Base-by-base conservation (phyloP, 2,329 filamentous ascomycete genomes). In the Pseudogymnoascus sp. region DNA sequence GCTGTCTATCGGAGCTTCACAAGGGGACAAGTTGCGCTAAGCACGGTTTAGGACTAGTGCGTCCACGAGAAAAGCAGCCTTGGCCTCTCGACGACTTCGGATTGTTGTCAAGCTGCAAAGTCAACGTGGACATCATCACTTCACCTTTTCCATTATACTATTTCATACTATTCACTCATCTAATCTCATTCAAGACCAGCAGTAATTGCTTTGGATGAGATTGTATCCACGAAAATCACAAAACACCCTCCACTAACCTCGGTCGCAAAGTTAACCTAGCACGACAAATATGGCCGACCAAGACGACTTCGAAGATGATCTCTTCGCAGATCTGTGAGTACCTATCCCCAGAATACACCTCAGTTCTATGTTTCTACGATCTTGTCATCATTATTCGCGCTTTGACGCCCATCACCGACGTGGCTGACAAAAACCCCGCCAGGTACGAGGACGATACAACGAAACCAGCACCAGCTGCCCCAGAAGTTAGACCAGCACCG, bases 241-340 rank as follows among this genome's bases (percentile, higher is more conserved):
- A 56, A 56, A 56, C 28, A 18, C 25, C 11, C 28, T 56, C 8
- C 9, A 34, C 49, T 56, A 56, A 56, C 49, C 49, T 53, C 43
- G 6, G 25, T 56, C 28, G 49, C 25, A 16, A 34, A 56, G 49
- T 56, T 56, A 56, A 18, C 28, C 3, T 61, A 63, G 64, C 59
- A 62, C 69, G 60, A 63, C 65, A 75, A 82, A 60, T 70, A 95
- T 93, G 90, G 86, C 90, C 59, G 91, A 95, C 72, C 80, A 84
- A 62, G 90, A 93, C 72, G 90, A 90, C 69, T 87, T 91, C 69
- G 92, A 96, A 70, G 93, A 96, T 73, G 92, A 96, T 82, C 89
- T 96, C 77, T 96, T 96, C 77, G 92, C 92, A 71, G 93, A 96
- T 78, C 85, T 96, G 92, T 96, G 81, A 78, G 91, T 83, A 63